These are phyloP conservation scores for Xylariales sp. DNA, from an alignment of 2,329 filamentous ascomycete species.

Conservation along the genomic window DNA sequence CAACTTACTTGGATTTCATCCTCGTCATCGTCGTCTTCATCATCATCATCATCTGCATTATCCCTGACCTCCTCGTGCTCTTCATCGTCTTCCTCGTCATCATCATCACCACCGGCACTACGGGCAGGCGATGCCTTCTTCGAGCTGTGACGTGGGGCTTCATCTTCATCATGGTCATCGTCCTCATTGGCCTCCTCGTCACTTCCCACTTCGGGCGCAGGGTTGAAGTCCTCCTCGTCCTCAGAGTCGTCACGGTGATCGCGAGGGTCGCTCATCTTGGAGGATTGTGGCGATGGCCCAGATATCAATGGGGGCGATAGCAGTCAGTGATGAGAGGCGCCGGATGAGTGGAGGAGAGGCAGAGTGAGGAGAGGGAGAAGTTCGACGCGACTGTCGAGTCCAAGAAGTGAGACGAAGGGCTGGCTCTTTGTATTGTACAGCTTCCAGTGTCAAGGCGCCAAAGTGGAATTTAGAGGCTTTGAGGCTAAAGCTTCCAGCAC, in stretches of 20 bases:
- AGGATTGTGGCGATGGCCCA: too few relatives aligned
- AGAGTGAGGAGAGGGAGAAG: too few relatives aligned
- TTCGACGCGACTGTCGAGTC: too few relatives aligned
- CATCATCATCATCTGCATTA: conserved; percentile 42
- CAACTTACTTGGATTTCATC: conserved; percentile 60
- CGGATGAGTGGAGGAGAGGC: neutral
- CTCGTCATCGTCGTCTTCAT: conserved; percentile 56
- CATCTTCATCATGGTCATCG: conserved; percentile 24
- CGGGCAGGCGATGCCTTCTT: conserved; percentile 17
- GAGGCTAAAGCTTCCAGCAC: neutral
- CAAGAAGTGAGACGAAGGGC: too few relatives aligned
- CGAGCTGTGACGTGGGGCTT: conserved; percentile 14
- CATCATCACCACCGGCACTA: conserved; percentile 30
- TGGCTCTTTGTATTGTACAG: conserved; percentile 1
- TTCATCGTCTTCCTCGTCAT: conserved; percentile 37
- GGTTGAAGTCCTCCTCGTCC: conserved; percentile 88
- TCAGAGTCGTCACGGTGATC: conserved; percentile 54
- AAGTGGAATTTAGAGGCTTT: conserved; percentile 3
- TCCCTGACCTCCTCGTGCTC: conserved; percentile 41
- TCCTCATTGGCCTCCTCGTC: conserved; percentile 58
- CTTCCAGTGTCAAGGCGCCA: conserved; percentile 2
- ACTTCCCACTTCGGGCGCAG: conserved; percentile 67
- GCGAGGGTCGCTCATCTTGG: conserved; percentile 42
- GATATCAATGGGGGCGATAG: neutral
- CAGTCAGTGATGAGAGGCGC: neutral